These are phyloP conservation scores for Candida golubevii DNA, from an alignment of 805 yeast species.

Conservation along the genomic window DNA sequence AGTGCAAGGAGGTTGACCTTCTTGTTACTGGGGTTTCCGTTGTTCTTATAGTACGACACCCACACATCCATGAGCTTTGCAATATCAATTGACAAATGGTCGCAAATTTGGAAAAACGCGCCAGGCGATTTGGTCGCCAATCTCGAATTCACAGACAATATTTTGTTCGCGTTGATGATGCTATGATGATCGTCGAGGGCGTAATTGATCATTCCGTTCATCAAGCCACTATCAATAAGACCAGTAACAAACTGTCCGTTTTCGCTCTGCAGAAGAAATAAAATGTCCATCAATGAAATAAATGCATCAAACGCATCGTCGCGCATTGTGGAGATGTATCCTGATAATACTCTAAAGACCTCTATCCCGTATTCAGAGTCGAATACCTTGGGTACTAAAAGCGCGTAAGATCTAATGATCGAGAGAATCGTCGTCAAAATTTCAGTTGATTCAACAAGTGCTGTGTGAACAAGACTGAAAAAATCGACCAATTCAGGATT, in stretches of 20 bases:
- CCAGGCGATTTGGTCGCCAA: constrained; percentile 32
- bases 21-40: constrained; percentile 71
- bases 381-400: constrained; percentile 43
- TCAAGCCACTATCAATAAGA: constrained; percentile 42
- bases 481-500: constrained; percentile 39
- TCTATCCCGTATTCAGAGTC: constrained; percentile 32
- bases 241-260: constrained; percentile 26
- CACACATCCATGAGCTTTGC: constrained; percentile 29
- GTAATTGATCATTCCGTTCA: constrained; percentile 39
- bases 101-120: constrained; percentile 31
- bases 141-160: constrained; percentile 35
- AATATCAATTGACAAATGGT: constrained; percentile 24
- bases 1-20: constrained; percentile 66
- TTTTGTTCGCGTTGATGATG: constrained; percentile 36
- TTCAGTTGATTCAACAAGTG: constrained; percentile 69
- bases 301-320: constrained; percentile 65
- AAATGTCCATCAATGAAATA: constrained; percentile 50
- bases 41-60: constrained; percentile 42
- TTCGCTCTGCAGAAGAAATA: constrained; percentile 30
- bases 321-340: constrained; percentile 56
- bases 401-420: constrained; percentile 58
- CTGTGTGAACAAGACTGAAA: constrained; percentile 51
- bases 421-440: constrained; percentile 60
- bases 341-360: constrained; percentile 47
- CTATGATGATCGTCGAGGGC: constrained; percentile 42